Base-by-base conservation (phyloP, 352 stramenopile species). In the Phytopythium ostracodes region DNA sequence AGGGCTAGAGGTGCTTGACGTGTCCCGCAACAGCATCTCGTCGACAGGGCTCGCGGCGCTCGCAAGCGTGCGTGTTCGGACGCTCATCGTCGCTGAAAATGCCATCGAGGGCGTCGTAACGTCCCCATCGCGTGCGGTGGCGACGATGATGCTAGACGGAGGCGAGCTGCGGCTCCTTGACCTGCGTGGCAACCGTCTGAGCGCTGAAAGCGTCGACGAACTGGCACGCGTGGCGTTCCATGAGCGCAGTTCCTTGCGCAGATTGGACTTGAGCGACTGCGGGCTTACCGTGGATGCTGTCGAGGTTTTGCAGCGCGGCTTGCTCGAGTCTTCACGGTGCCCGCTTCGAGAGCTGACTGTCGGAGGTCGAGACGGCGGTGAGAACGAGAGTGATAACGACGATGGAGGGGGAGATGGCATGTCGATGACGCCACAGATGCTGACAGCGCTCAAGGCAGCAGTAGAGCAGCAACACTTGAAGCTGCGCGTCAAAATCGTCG, bases 11-110 rank as follows among this genome's bases (percentile, higher is more conserved):
- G 65, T 77, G 29, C 38, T 88, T 14, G 68, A 85, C 27, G 66
- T 81, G 22, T 81, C 75, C 24, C 59, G 60, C 31, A 88, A 88
- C 59, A 72, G 78, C 14, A 65, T 88, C 33, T 76, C 76, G 0
- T 61, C 68, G 0, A 42, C 67, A 0, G 76, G 78, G 1, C 68
- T 88, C 35, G 59, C 62, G 6, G 62, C 64, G 1, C 57, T 88
- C 15, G 50, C 56, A 17, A 56, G 65, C 24, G 44, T 88, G 0
- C 61, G 54, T 11, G 22, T 78, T 0, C 56, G 63, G 1, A 47
- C 50, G 18, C 50, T 88, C 35, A 67, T 64, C 25, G 68, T 51
- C 29, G 25, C 56, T 4, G 58, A 75, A 15, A 86, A 88, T 29
- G 51, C 50, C 14, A 76, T 86, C 29, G 68, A 78, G 29, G 60